These are phyloP conservation scores for Artemisia argyi DNA, from an alignment of 129 eudicot species.

Conservation along the genomic window DNA sequence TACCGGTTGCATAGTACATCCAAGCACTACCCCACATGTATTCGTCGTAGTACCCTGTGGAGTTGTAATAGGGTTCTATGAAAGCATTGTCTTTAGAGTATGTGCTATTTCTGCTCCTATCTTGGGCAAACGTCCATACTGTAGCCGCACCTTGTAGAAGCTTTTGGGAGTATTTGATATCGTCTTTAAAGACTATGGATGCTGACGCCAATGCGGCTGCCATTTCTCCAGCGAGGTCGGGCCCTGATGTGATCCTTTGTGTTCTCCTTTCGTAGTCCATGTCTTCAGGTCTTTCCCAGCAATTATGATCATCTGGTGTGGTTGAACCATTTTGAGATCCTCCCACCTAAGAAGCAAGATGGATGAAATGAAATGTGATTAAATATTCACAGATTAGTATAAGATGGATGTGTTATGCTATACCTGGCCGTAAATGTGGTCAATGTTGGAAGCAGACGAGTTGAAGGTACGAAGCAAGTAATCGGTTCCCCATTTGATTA, in stretches of 20 bases:
- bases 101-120: constrained; percentile 35
- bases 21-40: constrained; percentile 90
- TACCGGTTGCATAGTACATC: constrained; percentile 90
- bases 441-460: constrained; percentile 55
- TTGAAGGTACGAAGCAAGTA: constrained; percentile 91
- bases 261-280: constrained; percentile 72
- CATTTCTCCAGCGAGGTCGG: constrained; percentile 92
- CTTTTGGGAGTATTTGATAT: constrained; percentile 53
- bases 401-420: not conserved
- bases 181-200: constrained; percentile 75
- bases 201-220: constrained; percentile 94
- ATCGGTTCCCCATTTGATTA: constrained; percentile 96
- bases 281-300: constrained; percentile 93
- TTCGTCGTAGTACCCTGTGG: constrained; percentile 83
- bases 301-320: constrained; percentile 71
- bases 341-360: constrained; percentile 54
- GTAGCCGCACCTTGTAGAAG: constrained; percentile 71
- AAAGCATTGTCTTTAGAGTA: constrained; percentile 52
- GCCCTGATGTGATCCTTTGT: constrained; percentile 45
- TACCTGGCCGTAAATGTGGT: constrained; percentile 78
- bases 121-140: constrained; percentile 60
- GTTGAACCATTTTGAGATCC: constrained; percentile 55
- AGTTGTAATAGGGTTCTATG: constrained; percentile 69
- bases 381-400: not conserved
- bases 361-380: not conserved